phyloP scores from a whole-genome alignment of 352 stramenopile species.

The Phytophthora chlamydospora region DNA sequence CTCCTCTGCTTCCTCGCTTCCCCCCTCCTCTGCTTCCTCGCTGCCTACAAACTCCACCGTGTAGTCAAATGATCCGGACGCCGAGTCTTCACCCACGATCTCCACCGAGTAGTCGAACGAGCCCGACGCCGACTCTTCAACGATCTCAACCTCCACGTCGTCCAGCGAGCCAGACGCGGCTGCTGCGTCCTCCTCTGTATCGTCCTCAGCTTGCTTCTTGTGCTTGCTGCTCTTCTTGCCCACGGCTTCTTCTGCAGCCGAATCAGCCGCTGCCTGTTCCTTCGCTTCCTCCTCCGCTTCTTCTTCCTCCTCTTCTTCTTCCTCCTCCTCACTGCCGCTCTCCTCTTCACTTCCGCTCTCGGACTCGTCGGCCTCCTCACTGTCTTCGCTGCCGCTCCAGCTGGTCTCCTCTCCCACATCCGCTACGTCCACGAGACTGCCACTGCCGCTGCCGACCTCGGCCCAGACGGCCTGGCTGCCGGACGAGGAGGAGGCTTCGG shows the following conservation, averaged over 20 bases:
- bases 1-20: slow-evolving; percentile 12
- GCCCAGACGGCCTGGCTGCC: slow-evolving; percentile 4
- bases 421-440: slow-evolving; percentile 8
- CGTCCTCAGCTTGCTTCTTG: slow-evolving; percentile 20
- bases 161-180: slow-evolving; percentile 19
- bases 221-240: slow-evolving; percentile 28
- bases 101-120: slow-evolving; percentile 26
- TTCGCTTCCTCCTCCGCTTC: slow-evolving; percentile 8
- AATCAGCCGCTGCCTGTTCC: slow-evolving; percentile 7
- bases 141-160: slow-evolving; percentile 29
- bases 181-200: slow-evolving; percentile 6
- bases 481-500: slow-evolving; percentile 1
- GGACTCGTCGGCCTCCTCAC: slow-evolving; percentile 18
- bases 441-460: slow-evolving; percentile 23
- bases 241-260: slow-evolving; percentile 13
- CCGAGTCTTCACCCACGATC: slow-evolving; percentile 18
- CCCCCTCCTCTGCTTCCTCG: slow-evolving; percentile 18
- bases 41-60: slow-evolving; percentile 35
- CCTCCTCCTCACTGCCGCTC: slow-evolving; percentile 16
- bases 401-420: slow-evolving; percentile 23
- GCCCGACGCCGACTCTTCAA: slow-evolving; percentile 24
- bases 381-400: slow-evolving; percentile 36
- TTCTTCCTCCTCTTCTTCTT: slow-evolving; percentile 24
- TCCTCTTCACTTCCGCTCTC: slow-evolving; percentile 15
- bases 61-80: slow-evolving; percentile 27